These are phyloP conservation scores for Bipolaris cookei DNA, from an alignment of 2,329 filamentous ascomycete species.

Conservation along the genomic window DNA sequence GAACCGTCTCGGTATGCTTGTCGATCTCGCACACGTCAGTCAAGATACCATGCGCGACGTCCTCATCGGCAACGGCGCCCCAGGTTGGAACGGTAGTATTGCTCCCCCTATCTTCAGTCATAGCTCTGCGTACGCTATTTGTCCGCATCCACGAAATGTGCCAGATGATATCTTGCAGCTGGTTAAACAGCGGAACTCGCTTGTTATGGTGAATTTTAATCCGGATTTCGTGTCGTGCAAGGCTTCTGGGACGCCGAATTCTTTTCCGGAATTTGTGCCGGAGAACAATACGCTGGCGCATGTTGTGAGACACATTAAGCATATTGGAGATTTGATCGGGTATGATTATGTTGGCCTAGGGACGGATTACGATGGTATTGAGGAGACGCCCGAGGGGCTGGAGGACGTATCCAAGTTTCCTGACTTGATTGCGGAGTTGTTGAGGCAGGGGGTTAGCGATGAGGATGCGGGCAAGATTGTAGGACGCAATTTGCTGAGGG, in stretches of 20 bases:
- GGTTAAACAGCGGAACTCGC: conserved; percentile 72
- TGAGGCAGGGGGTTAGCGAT: conserved; percentile 76
- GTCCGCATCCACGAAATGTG: conserved; percentile 89
- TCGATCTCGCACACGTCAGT: conserved; percentile 82
- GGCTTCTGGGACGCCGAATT: conserved; percentile 63
- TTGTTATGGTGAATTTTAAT: conserved; percentile 92
- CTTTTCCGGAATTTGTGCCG: conserved; percentile 71
- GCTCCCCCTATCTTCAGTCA: conserved; percentile 91
- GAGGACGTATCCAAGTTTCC: conserved; percentile 88
- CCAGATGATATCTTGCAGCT: conserved; percentile 81
- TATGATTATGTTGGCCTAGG: conserved; percentile 88
- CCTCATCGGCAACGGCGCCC: conserved; percentile 61
- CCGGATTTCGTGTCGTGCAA: conserved; percentile 83
- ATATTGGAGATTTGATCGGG: conserved; percentile 83
- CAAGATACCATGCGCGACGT: conserved; percentile 86
- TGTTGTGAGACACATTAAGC: conserved; percentile 78
- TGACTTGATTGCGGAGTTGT: conserved; percentile 74
- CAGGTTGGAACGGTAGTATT: conserved; percentile 70
- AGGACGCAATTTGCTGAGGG: conserved; percentile 80
- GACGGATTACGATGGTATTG: conserved; percentile 86
- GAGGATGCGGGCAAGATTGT: conserved; percentile 75
- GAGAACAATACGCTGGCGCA: conserved; percentile 75
- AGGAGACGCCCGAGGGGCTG: conserved; percentile 70
- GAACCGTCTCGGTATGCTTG: conserved; percentile 94
- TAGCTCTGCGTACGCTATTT: conserved; percentile 79